A percentile compares a stretch with the other conserved stretches of the same genome.
Evolutionary conservation across 2,329 filamentous ascomycete species (phyloP).

Genomic region (Clarireedia paspali): DNA sequence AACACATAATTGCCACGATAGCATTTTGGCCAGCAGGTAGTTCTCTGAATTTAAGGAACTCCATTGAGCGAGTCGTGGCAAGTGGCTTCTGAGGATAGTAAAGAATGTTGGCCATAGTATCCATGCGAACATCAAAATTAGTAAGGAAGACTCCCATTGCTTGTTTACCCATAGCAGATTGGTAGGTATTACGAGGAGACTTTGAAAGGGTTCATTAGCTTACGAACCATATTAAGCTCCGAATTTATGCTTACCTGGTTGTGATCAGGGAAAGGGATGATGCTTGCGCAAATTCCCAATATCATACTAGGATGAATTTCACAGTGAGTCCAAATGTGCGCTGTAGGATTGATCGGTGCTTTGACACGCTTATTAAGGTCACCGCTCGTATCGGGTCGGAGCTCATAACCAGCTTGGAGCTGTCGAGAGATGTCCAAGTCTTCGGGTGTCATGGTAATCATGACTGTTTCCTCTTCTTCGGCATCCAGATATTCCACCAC

Average conservation of each 20-base stretch:
- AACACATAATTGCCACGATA: slow-evolving; percentile 94
- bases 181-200: slow-evolving; percentile 97
- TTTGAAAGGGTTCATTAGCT: slow-evolving; percentile 36
- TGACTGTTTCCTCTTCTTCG: slow-evolving; percentile 95
- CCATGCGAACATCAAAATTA: slow-evolving; percentile 95
- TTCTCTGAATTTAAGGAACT: slow-evolving; percentile 96
- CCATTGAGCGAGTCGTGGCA: slow-evolving; percentile 94
- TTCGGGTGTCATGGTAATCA: slow-evolving; percentile 99
- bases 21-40: slow-evolving; percentile 95
- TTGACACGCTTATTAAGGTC: slow-evolving; percentile 83
- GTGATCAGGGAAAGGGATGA: slow-evolving; percentile 99
- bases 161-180: slow-evolving; percentile 99
- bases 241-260: slow-evolving; percentile 59
- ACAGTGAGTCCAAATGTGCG: slow-evolving; percentile 94
- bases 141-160: slow-evolving; percentile 99
- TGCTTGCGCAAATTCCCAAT: slow-evolving; percentile 94
- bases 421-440: slow-evolving; percentile 75
- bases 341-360: slow-evolving; percentile 76
- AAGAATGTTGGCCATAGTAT: slow-evolving; percentile 98
- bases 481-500: slow-evolving; percentile 95
- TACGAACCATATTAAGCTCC: slow-evolving; percentile 5
- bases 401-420: slow-evolving; percentile 56
- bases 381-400: slow-evolving; percentile 53
- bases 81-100: slow-evolving; percentile 98
- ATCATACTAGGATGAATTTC: slow-evolving; percentile 99